phyloP scores from a whole-genome alignment of 148 eudicot species.

The Persicaria tinctoria region DNA sequence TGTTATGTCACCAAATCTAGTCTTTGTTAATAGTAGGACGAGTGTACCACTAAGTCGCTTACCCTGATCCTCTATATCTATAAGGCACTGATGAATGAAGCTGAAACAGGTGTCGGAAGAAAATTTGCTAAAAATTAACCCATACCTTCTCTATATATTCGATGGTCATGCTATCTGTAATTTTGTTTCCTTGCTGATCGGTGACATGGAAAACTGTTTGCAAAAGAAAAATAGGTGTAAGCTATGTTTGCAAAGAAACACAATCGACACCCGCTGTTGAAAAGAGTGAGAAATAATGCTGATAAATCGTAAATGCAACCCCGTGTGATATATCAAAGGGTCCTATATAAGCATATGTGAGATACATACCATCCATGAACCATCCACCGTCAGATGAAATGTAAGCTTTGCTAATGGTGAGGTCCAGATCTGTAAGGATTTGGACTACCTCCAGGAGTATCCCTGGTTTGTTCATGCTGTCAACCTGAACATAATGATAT shows the following conservation, averaged over 20 bases:
- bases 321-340: background rate
- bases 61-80: background rate
- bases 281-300: background rate
- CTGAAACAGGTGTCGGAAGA: background rate
- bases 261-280: background rate
- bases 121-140: background rate
- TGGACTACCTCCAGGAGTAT: slow-evolving; percentile 85
- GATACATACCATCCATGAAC: slow-evolving; percentile 83
- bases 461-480: slow-evolving; percentile 81
- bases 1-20: background rate
- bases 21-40: background rate
- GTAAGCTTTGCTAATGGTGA: slow-evolving; percentile 77
- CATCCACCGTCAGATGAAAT: slow-evolving; percentile 97
- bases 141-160: slow-evolving; percentile 65
- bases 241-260: background rate
- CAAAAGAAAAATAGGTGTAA: background rate
- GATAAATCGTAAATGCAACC: background rate
- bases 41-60: background rate
- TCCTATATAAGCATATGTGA: background rate
- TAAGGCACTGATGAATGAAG: background rate
- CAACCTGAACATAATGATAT: slow-evolving; percentile 43
- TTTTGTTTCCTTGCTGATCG: slow-evolving; percentile 67
- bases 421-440: slow-evolving; percentile 67
- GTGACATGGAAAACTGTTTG: slow-evolving; percentile 73
- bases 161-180: slow-evolving; percentile 51